These are phyloP conservation scores for Cucurbitaria berberidis DNA, from an alignment of 2,329 filamentous ascomycete species.

Conservation along the genomic window DNA sequence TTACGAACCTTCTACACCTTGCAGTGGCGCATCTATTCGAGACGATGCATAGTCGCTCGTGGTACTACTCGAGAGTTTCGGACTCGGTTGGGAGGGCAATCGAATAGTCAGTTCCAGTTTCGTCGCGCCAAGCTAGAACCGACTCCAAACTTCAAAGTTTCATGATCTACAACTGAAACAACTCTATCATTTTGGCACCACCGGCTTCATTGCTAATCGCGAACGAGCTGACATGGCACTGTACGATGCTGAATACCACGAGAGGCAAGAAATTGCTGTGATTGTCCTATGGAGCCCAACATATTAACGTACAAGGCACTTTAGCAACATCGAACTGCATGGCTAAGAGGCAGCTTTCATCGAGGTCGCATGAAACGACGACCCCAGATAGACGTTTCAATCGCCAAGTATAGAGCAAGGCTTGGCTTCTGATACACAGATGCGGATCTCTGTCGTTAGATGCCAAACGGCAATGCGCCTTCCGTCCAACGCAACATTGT, in stretches of 20 bases:
- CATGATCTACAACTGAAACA: slow-evolving; percentile 25
- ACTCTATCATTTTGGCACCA: slow-evolving; percentile 8
- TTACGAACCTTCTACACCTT: background rate
- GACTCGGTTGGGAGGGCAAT: slow-evolving; percentile 19
- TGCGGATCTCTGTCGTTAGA: slow-evolving; percentile 24
- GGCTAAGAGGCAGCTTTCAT: background rate
- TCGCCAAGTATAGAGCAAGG: slow-evolving; percentile 30
- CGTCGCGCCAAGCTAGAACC: slow-evolving; percentile 23
- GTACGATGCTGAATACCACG: background rate
- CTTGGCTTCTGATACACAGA: slow-evolving; percentile 35
- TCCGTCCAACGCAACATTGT: slow-evolving; percentile 20
- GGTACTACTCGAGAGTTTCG: background rate
- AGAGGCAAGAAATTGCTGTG: background rate
- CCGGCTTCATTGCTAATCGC: slow-evolving; percentile 3
- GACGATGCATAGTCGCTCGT: background rate
- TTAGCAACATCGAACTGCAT: background rate
- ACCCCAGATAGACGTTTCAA: slow-evolving; percentile 26
- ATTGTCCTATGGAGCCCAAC: background rate
- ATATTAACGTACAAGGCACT: background rate
- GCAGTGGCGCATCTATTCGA: background rate
- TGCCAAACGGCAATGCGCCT: slow-evolving; percentile 41
- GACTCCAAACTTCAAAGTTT: slow-evolving; percentile 37
- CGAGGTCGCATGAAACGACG: slow-evolving; percentile 2
- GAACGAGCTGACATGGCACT: background rate
- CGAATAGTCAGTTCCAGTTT: slow-evolving; percentile 8